Percentiles rank a stretch among this genome's conserved stretches.
Evolutionary conservation across 1,284 basidiomycete genomes (phyloP).

Genomic region (Pulveroboletus ridleyi): DNA sequence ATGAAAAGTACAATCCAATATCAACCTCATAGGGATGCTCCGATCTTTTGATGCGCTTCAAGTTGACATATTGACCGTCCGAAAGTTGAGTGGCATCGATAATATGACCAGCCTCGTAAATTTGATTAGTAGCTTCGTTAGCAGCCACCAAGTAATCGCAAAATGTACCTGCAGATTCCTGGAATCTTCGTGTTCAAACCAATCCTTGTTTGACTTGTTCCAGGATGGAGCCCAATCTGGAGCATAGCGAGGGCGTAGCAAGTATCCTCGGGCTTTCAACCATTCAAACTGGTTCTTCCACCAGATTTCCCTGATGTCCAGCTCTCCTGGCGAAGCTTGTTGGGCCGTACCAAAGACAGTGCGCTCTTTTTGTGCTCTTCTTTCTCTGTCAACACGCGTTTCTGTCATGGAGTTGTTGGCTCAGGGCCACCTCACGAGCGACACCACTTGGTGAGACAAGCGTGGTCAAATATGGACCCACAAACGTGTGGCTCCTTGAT

Average conservation of each 20-base stretch:
- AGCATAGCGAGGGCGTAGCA: constrained; percentile 32
- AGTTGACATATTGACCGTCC: constrained; percentile 17
- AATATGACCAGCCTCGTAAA: background rate
- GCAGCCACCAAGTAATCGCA: background rate
- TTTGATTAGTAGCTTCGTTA: background rate
- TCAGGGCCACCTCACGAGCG: background rate
- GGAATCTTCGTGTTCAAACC: constrained; percentile 14
- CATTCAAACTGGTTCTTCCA: constrained; percentile 28
- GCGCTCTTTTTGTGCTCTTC: constrained; percentile 8
- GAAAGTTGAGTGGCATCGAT: constrained; percentile 22
- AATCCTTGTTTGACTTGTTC: constrained; percentile 10
- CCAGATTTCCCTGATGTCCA: constrained; percentile 16
- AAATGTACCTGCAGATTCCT: constrained; percentile 3
- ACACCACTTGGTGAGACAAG: background rate
- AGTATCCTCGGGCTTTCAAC: constrained; percentile 33
- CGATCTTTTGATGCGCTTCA: constrained; percentile 19
- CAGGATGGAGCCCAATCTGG: constrained; percentile 38
- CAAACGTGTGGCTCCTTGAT: background rate
- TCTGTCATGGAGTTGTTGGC: background rate
- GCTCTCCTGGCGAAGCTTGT: constrained; percentile 1
- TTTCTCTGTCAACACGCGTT: background rate
- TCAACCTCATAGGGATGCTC: constrained; percentile 22
- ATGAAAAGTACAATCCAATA: constrained; percentile 20
- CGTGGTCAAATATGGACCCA: background rate
- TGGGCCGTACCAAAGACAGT: constrained; percentile 10